These are phyloP conservation scores for Torulaspora microellipsoides DNA, from an alignment of 805 yeast species.

Conservation along the genomic window DNA sequence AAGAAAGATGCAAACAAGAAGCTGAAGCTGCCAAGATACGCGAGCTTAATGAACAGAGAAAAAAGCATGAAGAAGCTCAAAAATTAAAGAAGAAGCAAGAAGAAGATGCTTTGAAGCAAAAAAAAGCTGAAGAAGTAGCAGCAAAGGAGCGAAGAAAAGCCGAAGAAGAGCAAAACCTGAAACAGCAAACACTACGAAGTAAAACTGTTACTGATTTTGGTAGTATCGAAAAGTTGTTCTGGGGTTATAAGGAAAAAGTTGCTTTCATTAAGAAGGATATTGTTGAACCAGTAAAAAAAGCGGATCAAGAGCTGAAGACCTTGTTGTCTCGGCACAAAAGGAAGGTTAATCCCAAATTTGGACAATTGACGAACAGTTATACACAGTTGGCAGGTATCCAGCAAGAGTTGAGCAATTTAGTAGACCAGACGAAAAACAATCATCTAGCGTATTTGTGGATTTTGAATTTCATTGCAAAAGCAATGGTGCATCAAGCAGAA, in stretches of 20 bases:
- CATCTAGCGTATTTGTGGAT: slow-evolving; percentile 65
- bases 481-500: slow-evolving; percentile 86
- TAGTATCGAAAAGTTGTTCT: slow-evolving; percentile 41
- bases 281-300: slow-evolving; percentile 48
- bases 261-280: slow-evolving; percentile 55
- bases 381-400: slow-evolving; percentile 53
- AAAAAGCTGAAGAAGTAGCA: slow-evolving; percentile 18
- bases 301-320: slow-evolving; percentile 49
- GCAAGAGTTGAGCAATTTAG: slow-evolving; percentile 45
- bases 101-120: slow-evolving; percentile 30
- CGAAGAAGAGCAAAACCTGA: slow-evolving; percentile 11
- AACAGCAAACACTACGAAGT: slow-evolving; percentile 20
- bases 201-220: slow-evolving; percentile 27
- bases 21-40: slow-evolving; percentile 15
- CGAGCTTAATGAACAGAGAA: slow-evolving; percentile 15
- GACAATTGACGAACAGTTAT: slow-evolving; percentile 77
- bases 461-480: slow-evolving; percentile 78
- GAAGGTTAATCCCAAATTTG: slow-evolving; percentile 81
- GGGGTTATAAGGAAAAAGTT: slow-evolving; percentile 49
- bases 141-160: slow-evolving; percentile 14
- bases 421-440: slow-evolving; percentile 45
- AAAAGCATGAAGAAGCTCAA: slow-evolving; percentile 15
- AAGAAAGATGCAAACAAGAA: slow-evolving; percentile 11
- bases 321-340: slow-evolving; percentile 59
- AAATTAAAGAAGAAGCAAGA: slow-evolving; percentile 14